These are phyloP conservation scores for Populus hybrid DNA, from an alignment of 441 rosid species.

Conservation along the genomic window DNA sequence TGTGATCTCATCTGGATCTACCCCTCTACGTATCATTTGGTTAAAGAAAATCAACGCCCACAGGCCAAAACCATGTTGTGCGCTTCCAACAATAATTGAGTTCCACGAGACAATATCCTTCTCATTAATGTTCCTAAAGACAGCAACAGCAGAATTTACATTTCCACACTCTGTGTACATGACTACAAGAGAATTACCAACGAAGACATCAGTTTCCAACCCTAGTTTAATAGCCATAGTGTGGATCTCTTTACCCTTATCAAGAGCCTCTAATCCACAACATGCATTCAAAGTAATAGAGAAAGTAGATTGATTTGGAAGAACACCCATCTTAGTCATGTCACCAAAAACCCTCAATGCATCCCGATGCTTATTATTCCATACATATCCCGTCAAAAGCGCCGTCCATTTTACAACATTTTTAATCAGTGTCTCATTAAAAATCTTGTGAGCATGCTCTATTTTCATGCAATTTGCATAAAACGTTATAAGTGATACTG, in stretches of 20 bases:
- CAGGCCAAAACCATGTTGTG: slow-evolving; percentile 63
- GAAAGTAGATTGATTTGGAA: slow-evolving; percentile 70
- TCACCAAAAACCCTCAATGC: slow-evolving; percentile 48
- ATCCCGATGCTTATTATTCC: slow-evolving; percentile 38
- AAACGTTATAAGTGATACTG: slow-evolving; percentile 60
- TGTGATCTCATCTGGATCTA: slow-evolving; percentile 64
- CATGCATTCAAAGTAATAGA: slow-evolving; percentile 66
- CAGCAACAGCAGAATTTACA: slow-evolving; percentile 38
- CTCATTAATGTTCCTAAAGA: slow-evolving; percentile 37
- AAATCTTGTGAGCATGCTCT: slow-evolving; percentile 38
- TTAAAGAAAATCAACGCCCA: slow-evolving; percentile 49
- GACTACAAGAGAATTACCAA: slow-evolving; percentile 67
- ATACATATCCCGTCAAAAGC: slow-evolving; percentile 65
- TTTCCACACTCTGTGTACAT: slow-evolving; percentile 65
- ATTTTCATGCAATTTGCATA: slow-evolving; percentile 63
- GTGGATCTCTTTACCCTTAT: slow-evolving; percentile 63
- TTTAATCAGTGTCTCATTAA: slow-evolving; percentile 36
- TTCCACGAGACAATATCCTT: slow-evolving; percentile 75
- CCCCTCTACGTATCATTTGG: slow-evolving; percentile 58
- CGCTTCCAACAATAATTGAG: slow-evolving; percentile 61
- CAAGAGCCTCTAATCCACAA: slow-evolving; percentile 56
- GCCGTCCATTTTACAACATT: slow-evolving; percentile 66
- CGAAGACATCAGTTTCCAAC: slow-evolving; percentile 49
- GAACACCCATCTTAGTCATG: slow-evolving; percentile 43
- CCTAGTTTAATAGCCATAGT: slow-evolving; percentile 51